Base-by-base conservation (phyloP, 768 basidiomycete species). In the Filobasidium floriforme region DNA sequence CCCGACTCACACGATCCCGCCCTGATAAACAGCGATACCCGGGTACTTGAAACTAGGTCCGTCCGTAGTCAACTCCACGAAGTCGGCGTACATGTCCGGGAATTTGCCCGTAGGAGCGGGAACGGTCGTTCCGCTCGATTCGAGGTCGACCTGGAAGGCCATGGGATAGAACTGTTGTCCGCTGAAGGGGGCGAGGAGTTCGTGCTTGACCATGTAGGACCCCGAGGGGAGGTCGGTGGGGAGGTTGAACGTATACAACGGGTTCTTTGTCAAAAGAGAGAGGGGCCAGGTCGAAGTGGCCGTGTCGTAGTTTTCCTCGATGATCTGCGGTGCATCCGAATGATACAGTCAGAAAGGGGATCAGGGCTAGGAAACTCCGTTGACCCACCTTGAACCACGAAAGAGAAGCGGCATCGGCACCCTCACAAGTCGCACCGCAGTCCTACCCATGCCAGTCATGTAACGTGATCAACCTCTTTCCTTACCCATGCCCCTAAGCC, bases 121-220 rank as follows among this genome's bases (percentile, higher is more conserved):
- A 4, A 57, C 54, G 18, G 54, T 57, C 22, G 64, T 60, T 14
- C 64, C 64, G 18, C 57, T 59, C n/a, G 64, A 65, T 32, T 65
- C 44, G 26, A 65, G 29, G 24, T 60, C 44, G 64, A 65, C 59
- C 44, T 65, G 64, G 44, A 65, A 65, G n/a, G 64, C 64, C 12
- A 49, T 44, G 7, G 64, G 64, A 29, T 65, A 65, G 41, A 60
- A 65, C 29, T 65, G 64, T n/a, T 57, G 64, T 18, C 46, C 43
- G 54, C 29, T 57, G 19, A 65, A 43, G 15, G 29, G n/a, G 14
- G 64, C 64, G 7, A 65, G 59, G 29, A 65, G 57, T n/a, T 65
- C 55, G 63, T 65, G 37, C n/a, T 41, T 59, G 15, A 65, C 41
- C 59, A 65, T 37, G 32, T 65, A 65, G n/a, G 59, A 22, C 7